Conservation (phyloP, 2,329 filamentous ascomycete genomes). For the Helminthosporium solani region DNA sequence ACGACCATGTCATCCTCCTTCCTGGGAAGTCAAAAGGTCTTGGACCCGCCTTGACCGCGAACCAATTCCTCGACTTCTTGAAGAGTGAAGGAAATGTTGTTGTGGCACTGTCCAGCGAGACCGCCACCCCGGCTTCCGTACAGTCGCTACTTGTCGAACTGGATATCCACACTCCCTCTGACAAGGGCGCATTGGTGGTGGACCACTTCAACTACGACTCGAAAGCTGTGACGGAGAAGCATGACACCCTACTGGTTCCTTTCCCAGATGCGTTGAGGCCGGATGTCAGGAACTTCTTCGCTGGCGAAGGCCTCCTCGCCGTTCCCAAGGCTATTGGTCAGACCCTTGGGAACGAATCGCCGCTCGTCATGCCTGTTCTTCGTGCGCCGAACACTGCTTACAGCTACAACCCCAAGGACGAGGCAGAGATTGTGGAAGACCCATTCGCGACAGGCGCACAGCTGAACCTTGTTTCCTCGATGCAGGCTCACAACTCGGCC, state of each 20-base stretch:
- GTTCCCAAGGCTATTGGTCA: conserved; percentile 81
- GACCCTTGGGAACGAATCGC: conserved; percentile 70
- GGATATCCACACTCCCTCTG: conserved; percentile 82
- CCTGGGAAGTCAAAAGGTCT: conserved; percentile 91
- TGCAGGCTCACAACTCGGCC: conserved; percentile 93
- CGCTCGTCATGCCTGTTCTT: conserved; percentile 78
- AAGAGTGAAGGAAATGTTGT: conserved; percentile 91
- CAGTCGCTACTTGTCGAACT: conserved; percentile 80
- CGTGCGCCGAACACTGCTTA: conserved; percentile 84
- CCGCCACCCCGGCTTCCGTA: conserved; percentile 69
- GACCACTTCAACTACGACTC: conserved; percentile 96
- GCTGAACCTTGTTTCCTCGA: conserved; percentile 76
- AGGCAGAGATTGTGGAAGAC: conserved; percentile 70
- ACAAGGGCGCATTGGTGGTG: conserved; percentile 81
- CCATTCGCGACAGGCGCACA: conserved; percentile 82
- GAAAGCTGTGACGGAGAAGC: conserved; percentile 72
- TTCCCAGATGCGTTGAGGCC: conserved; percentile 64
- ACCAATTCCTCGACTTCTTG: conserved; percentile 84
- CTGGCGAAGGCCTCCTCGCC: conserved; percentile 69
- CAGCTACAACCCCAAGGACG: conserved; percentile 90
- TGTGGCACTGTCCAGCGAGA: conserved; percentile 73
- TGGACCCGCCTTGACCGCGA: conserved; percentile 83
- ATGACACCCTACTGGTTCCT: conserved; percentile 83
- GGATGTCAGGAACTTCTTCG: conserved; percentile 77
- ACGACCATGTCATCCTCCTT: conserved; percentile 87